phyloP scores from a whole-genome alignment of 2,329 filamentous ascomycete species.

The Ascochyta fabae region DNA sequence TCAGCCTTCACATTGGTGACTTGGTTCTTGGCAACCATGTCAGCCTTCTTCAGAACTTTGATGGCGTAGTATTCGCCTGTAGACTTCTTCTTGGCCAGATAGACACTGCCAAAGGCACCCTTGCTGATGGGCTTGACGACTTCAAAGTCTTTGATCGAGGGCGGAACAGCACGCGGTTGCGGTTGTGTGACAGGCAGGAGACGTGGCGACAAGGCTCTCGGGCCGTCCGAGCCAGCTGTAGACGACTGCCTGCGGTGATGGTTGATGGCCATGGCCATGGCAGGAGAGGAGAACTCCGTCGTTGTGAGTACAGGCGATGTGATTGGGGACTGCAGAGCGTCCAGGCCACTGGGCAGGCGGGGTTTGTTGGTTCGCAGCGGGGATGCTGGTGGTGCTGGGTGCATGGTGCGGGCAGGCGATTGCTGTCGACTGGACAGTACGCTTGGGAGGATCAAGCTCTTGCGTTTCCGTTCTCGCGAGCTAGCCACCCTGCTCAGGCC shows the following conservation, averaged over 20 bases:
- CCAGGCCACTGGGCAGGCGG: conserved; percentile 66
- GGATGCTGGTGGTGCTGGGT: conserved; percentile 72
- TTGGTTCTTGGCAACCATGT: conserved; percentile 99
- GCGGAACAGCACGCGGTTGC: conserved; percentile 85
- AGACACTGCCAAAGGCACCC: conserved; percentile 96
- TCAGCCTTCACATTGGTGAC: conserved; percentile 99
- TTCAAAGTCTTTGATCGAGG: conserved; percentile 98
- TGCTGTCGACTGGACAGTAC: conserved; percentile 83
- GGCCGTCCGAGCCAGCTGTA: conserved; percentile 74
- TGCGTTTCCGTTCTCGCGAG: conserved; percentile 81
- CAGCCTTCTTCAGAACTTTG: conserved; percentile 98
- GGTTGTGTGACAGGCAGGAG: conserved; percentile 78
- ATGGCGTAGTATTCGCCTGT: conserved; percentile 99
- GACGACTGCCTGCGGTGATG: conserved; percentile 93
- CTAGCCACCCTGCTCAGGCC: conserved; percentile 78
- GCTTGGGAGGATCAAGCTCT: conserved; percentile 83
- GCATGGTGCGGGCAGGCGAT: conserved; percentile 78
- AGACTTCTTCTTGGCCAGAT: conserved; percentile 97
- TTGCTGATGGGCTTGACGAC: conserved; percentile 99
- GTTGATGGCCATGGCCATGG: conserved; percentile 61
- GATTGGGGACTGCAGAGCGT: conserved; percentile 80
- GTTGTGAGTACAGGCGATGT: conserved; percentile 85
- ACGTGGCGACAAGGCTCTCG: conserved; percentile 79
- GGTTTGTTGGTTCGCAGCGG: conserved; percentile 87
- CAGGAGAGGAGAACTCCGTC: conserved; percentile 81